Conservation (phyloP, 83 land plant genomes). For the Picea engelmannii region DNA sequence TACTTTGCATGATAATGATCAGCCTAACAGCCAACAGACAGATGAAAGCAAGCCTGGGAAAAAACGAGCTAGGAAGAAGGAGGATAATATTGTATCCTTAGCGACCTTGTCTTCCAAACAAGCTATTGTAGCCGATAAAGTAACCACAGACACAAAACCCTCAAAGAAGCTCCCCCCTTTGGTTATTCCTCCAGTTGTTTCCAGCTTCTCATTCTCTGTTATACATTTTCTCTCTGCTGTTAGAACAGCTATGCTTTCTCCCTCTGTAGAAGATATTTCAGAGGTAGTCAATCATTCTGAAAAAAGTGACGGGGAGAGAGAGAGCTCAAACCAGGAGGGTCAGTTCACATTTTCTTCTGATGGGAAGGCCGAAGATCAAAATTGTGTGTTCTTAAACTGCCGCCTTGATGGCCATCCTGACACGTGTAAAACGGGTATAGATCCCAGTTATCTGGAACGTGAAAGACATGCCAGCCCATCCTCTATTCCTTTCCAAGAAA, state of each 20-base stretch:
- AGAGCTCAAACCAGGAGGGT: constrained; percentile 14
- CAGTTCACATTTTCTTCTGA: constrained; percentile 15
- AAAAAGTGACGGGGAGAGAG: constrained; percentile 22
- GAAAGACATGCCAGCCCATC: constrained; percentile 34
- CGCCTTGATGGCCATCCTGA: not conserved
- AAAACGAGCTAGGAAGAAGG: constrained; percentile 48
- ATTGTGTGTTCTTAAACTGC: constrained; percentile 3
- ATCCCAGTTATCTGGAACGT: constrained; percentile 21
- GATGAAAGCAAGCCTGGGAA: constrained; percentile 25
- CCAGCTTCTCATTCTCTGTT: constrained; percentile 89
- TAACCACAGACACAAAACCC: constrained; percentile 34
- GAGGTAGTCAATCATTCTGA: constrained; percentile 23
- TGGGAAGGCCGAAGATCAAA: constrained; percentile 13
- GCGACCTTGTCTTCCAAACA: constrained; percentile 31
- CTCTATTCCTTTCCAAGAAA: constrained; percentile 76
- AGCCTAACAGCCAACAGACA: constrained; percentile 16
- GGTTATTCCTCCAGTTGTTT: constrained; percentile 77
- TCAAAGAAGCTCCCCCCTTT: constrained; percentile 54
- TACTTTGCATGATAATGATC: constrained; percentile 17
- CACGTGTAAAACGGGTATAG: constrained; percentile 22
- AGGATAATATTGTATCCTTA: constrained; percentile 21
- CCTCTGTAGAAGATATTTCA: constrained; percentile 46
- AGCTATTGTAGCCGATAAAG: constrained; percentile 22
- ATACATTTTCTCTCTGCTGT: constrained; percentile 89
- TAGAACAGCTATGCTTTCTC: constrained; percentile 68